These are phyloP conservation scores for Nitzschia sp. DNA, from an alignment of 108 stramenopile genomes.

Conservation along the genomic window DNA sequence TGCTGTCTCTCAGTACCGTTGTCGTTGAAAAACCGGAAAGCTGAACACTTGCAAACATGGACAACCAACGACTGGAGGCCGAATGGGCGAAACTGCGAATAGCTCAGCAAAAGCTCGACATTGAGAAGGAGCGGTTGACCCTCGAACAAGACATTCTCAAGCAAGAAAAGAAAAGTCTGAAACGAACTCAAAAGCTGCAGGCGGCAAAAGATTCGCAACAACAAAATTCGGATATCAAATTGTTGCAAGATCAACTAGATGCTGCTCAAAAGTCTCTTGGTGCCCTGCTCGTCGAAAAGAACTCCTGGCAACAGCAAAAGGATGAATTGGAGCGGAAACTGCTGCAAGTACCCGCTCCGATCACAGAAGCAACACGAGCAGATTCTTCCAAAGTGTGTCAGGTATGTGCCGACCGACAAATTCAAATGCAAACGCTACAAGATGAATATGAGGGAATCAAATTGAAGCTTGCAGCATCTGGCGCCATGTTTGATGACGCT, in stretches of 20 bases:
- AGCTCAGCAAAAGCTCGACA: constrained; percentile 17
- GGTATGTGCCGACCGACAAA: constrained; percentile 3
- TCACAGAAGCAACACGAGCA: neutral
- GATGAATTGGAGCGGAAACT: constrained; percentile 7
- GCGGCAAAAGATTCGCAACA: neutral
- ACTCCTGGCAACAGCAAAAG: constrained; percentile 3
- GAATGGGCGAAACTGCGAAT: constrained; percentile 23
- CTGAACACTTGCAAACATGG: no score
- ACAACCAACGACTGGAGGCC: neutral
- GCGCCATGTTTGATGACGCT: neutral
- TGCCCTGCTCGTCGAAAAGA: constrained; percentile 3
- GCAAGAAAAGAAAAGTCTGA: constrained; percentile 27
- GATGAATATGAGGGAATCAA: constrained; percentile 6
- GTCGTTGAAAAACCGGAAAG: neutral
- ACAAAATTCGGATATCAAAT: neutral
- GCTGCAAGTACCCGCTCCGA: neutral
- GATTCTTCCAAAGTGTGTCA: neutral
- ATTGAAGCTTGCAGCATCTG: neutral
- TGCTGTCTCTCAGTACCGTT: neutral
- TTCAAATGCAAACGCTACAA: constrained; percentile 6
- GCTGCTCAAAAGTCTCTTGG: constrained; percentile 18
- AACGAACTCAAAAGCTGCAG: constrained; percentile 16
- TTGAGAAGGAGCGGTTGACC: constrained; percentile 30
- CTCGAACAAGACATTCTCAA: constrained; percentile 35
- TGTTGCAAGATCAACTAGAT: constrained; percentile 12